Evolutionary conservation across 768 basidiomycete species (phyloP).

Genomic region (Leccinum incarnatum): DNA sequence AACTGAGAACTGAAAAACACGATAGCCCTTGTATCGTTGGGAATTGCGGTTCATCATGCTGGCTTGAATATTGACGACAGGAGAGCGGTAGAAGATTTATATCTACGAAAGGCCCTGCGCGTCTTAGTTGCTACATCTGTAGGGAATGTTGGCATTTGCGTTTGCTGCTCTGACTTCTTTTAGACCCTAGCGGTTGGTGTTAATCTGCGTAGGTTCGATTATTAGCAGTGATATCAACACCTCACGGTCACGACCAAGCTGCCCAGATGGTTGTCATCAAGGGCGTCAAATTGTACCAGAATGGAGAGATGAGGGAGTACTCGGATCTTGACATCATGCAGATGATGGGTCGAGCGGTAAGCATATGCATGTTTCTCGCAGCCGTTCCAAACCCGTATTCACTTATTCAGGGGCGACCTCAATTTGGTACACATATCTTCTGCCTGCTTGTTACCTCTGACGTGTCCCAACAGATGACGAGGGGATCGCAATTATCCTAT

Average conservation of each 20-base stretch:
- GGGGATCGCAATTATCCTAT: conserved; percentile 81
- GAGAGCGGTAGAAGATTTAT: conserved; percentile 69
- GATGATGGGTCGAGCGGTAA: conserved; percentile 92
- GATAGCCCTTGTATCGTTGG: conserved; percentile 61
- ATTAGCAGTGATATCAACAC: not conserved
- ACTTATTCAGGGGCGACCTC: conserved; percentile 70
- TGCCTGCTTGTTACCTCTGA: not conserved
- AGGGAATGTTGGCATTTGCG: conserved; percentile 22
- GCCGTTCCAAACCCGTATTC: not conserved
- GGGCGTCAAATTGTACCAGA: conserved; percentile 80
- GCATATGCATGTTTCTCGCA: conserved; percentile 27
- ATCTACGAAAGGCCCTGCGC: conserved; percentile 56
- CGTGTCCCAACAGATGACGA: conserved; percentile 58
- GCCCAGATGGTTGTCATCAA: conserved; percentile 93
- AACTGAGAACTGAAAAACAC: conserved; percentile 5
- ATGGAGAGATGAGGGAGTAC: conserved; percentile 71
- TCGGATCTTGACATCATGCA: conserved; percentile 92
- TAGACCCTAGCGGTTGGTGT: conserved; percentile 96
- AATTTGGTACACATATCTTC: conserved; percentile 59
- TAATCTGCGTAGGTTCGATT: conserved; percentile 70
- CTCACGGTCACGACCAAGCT: conserved; percentile 42
- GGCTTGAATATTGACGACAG: conserved; percentile 77
- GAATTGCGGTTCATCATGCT: conserved; percentile 92
- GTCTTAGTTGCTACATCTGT: conserved; percentile 85
- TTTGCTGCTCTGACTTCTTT: conserved; percentile 7